phyloP scores from a whole-genome alignment of 2,329 filamentous ascomycete genomes.

The Cucurbitaria berberidis region DNA sequence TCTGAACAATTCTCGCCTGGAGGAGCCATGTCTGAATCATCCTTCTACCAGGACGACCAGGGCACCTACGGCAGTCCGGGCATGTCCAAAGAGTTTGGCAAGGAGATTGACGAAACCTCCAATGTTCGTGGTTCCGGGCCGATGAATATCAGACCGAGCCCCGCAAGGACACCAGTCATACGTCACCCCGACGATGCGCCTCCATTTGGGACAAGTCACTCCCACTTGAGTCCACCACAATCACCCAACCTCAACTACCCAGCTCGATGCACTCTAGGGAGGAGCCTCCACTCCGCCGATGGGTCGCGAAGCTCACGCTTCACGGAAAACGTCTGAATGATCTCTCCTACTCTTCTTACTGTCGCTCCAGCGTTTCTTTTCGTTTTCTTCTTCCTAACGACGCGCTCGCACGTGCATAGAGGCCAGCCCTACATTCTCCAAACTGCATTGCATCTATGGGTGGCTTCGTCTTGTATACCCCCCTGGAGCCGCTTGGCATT shows the following conservation, averaged over 20 bases:
- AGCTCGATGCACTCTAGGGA: constrained; percentile 45
- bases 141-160: constrained; percentile 57
- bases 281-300: constrained; percentile 54
- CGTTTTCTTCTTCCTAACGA: constrained; percentile 28
- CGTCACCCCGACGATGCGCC: constrained; percentile 51
- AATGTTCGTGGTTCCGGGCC: constrained; percentile 27
- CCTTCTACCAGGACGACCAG: constrained; percentile 55
- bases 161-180: constrained; percentile 67
- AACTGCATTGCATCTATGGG: constrained; percentile 12
- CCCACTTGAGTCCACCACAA: constrained; percentile 47
- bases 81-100: constrained; percentile 30
- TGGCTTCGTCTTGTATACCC: constrained; percentile 29
- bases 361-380: constrained; percentile 27
- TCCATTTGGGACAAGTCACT: constrained; percentile 28
- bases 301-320: constrained; percentile 55
- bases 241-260: constrained; percentile 44
- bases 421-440: constrained; percentile 15
- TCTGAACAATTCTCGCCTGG: constrained; percentile 45
- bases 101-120: constrained; percentile 36
- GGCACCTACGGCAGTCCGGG: constrained; percentile 48
- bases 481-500: constrained; percentile 13
- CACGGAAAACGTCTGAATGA: constrained; percentile 54
- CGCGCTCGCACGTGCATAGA: constrained; percentile 35
- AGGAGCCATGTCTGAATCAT: constrained; percentile 46
- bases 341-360: constrained; percentile 27